Conservation (phyloP, 2,329 filamentous ascomycete species). For the Lecanicillium sp. region DNA sequence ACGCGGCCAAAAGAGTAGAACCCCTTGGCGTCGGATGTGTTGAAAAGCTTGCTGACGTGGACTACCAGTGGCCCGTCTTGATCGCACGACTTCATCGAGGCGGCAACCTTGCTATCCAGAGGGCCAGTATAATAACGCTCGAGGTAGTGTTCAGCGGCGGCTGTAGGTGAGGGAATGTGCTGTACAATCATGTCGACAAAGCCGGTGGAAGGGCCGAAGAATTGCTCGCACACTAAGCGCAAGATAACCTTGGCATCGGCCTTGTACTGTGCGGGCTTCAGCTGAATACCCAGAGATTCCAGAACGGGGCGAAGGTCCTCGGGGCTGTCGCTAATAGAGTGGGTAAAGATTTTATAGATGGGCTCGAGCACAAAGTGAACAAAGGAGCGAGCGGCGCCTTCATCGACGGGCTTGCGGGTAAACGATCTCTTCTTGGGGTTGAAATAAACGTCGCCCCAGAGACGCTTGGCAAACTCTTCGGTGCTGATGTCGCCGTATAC, state of each 20-base stretch:
- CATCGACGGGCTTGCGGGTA: slow-evolving; percentile 77
- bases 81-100: slow-evolving; percentile 74
- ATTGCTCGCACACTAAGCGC: slow-evolving; percentile 85
- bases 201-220: slow-evolving; percentile 82
- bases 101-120: slow-evolving; percentile 69
- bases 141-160: slow-evolving; percentile 68
- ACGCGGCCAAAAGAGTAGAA: slow-evolving; percentile 90
- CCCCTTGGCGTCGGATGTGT: slow-evolving; percentile 77
- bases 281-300: slow-evolving; percentile 66
- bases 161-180: slow-evolving; percentile 80
- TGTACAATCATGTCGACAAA: slow-evolving; percentile 94
- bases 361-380: slow-evolving; percentile 93
- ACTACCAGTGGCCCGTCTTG: slow-evolving; percentile 88
- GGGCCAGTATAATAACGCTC: slow-evolving; percentile 90
- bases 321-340: slow-evolving; percentile 86
- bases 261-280: slow-evolving; percentile 91
- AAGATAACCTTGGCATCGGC: slow-evolving; percentile 83
- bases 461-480: slow-evolving; percentile 71
- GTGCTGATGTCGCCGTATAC: slow-evolving; percentile 76
- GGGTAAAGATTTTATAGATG: slow-evolving; percentile 94
- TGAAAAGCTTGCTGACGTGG: slow-evolving; percentile 90
- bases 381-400: slow-evolving; percentile 76
- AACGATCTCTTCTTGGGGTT: slow-evolving; percentile 88
- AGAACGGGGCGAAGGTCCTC: slow-evolving; percentile 76
- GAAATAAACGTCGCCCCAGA: slow-evolving; percentile 97